These are phyloP conservation scores for Xylaria nigripes DNA, from an alignment of 495 filamentous ascomycete genomes.

Conservation along the genomic window DNA sequence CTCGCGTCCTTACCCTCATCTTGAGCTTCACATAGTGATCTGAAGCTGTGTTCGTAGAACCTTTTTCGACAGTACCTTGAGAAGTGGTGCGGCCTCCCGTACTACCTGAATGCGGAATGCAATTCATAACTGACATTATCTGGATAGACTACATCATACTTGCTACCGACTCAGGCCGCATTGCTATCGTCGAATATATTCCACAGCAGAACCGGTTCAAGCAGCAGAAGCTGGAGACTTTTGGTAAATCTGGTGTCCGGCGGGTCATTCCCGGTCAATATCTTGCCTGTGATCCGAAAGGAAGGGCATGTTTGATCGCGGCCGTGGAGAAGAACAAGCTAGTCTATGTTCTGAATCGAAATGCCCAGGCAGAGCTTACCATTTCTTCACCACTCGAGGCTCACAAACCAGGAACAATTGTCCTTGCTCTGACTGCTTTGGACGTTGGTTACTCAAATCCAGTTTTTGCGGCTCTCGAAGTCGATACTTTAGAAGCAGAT, in stretches of 20 bases:
- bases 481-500: slow-evolving; percentile 87
- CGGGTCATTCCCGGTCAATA: slow-evolving; percentile 94
- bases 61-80: slow-evolving; percentile 34
- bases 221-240: slow-evolving; percentile 89
- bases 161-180: slow-evolving; percentile 89
- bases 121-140: slow-evolving; percentile 58
- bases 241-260: slow-evolving; percentile 93
- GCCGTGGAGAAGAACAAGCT: slow-evolving; percentile 98
- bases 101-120: neutral
- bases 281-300: slow-evolving; percentile 88
- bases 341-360: slow-evolving; percentile 95
- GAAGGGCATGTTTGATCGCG: slow-evolving; percentile 86
- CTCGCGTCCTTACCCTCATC: slow-evolving; percentile 28
- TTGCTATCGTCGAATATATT: slow-evolving; percentile 87
- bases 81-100: slow-evolving; percentile 20
- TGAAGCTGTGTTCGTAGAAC: slow-evolving; percentile 52
- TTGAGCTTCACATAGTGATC: slow-evolving; percentile 86
- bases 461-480: slow-evolving; percentile 86
- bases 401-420: slow-evolving; percentile 87
- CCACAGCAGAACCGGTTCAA: slow-evolving; percentile 81
- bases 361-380: slow-evolving; percentile 85
- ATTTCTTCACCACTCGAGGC: slow-evolving; percentile 98
- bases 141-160: slow-evolving; percentile 89
- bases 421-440: slow-evolving; percentile 75
- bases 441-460: slow-evolving; percentile 97